Percentiles rank a stretch among this genome's conserved stretches.
Evolutionary conservation across 768 basidiomycete genomes (phyloP).

Genomic region (Russula virescens): DNA sequence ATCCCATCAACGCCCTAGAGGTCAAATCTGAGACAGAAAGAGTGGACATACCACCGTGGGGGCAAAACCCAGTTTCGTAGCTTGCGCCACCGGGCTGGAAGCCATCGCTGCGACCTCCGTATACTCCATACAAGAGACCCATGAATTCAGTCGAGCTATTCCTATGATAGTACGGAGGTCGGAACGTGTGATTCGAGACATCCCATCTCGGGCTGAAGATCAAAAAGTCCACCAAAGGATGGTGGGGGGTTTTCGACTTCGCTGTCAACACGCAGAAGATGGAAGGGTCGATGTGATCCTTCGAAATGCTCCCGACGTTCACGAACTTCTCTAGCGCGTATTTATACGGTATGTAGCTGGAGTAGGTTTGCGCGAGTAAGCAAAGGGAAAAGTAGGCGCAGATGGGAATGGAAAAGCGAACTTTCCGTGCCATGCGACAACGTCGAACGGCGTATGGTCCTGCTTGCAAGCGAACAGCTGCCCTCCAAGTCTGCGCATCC

Average conservation of each 20-base stretch:
- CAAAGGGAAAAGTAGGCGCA: neutral
- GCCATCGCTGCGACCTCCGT: slow-evolving; percentile 56
- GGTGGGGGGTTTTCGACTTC: slow-evolving; percentile 51
- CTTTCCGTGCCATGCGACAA: slow-evolving; percentile 69
- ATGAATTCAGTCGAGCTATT: slow-evolving; percentile 60
- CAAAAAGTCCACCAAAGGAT: slow-evolving; percentile 57
- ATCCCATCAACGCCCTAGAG: neutral
- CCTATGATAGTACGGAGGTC: slow-evolving; percentile 64
- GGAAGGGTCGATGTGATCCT: slow-evolving; percentile 66
- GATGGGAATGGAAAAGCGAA: slow-evolving; percentile 29
- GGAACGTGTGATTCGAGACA: slow-evolving; percentile 51
- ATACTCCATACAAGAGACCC: slow-evolving; percentile 55
- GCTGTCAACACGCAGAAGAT: slow-evolving; percentile 66
- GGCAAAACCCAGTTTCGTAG: slow-evolving; percentile 59
- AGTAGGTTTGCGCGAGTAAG: neutral
- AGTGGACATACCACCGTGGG: slow-evolving; percentile 47
- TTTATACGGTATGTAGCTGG: slow-evolving; percentile 61
- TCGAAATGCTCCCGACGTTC: slow-evolving; percentile 57
- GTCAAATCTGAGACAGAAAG: neutral
- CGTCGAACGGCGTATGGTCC: slow-evolving; percentile 65
- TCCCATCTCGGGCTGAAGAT: slow-evolving; percentile 65
- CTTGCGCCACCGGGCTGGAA: slow-evolving; percentile 60
- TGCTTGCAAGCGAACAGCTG: slow-evolving; percentile 49
- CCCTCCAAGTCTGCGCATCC: slow-evolving; percentile 43
- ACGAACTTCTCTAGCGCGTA: slow-evolving; percentile 60